Evolutionary conservation across 176 grass and related monocot genomes (phyloP).

Genomic region (Oryza brachyantha): DNA sequence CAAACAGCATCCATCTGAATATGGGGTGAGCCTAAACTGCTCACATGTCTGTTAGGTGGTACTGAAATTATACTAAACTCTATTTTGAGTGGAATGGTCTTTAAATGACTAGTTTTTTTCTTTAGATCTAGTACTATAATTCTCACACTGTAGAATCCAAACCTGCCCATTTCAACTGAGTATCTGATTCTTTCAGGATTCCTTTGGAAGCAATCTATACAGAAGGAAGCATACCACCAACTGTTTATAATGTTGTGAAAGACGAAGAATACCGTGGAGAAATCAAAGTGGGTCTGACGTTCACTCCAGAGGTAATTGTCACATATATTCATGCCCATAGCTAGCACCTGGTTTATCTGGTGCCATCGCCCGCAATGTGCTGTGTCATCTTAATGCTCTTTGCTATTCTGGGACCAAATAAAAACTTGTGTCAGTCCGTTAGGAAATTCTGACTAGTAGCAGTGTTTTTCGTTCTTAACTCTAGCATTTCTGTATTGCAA

Average conservation of each 20-base stretch:
- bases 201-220: constrained; percentile 48
- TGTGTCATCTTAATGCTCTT: background rate
- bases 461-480: background rate
- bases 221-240: constrained; percentile 57
- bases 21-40: background rate
- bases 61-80: background rate
- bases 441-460: background rate
- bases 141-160: background rate
- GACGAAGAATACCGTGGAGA: constrained; percentile 74
- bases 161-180: background rate
- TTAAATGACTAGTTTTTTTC: background rate
- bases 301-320: constrained; percentile 57
- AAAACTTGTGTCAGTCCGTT: background rate
- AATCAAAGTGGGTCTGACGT: constrained; percentile 74
- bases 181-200: constrained; percentile 37
- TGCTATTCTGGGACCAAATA: background rate
- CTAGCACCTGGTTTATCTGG: background rate
- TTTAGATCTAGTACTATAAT: too few relatives aligned
- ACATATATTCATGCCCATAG: background rate
- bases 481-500: background rate
- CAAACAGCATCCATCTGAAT: background rate
- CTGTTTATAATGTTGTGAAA: constrained; percentile 75
- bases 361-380: background rate
- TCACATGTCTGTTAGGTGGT: background rate
- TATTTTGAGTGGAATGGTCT: background rate